Evolutionary conservation across 2,329 filamentous ascomycete species (phyloP), one percentile per base, ranked within the genome.

Genomic region (Penicillium paneum): DNA sequence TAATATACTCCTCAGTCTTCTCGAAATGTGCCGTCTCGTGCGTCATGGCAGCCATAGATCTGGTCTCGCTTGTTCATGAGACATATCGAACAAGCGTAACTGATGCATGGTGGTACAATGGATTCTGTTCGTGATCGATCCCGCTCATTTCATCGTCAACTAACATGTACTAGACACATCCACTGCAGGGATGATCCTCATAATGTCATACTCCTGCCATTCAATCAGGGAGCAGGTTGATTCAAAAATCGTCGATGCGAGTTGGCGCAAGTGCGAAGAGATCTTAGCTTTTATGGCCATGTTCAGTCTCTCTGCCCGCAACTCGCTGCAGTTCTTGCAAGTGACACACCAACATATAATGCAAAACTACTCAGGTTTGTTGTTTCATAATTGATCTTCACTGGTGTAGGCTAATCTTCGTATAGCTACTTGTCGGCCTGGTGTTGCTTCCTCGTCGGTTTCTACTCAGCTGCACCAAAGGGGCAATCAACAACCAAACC

Each of bases 71-170:
- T 6, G 57, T 74, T 1, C 54, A 70, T 31, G 54, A 65, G 12
- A 72, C 66, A 4, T 67, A 69, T 35, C 47, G 52, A 36, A 67
- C 66, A 1, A 56, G 65, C 1, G 36, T 59, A 1, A 65, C 66
- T 3, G 70, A 69, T 21, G 61, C 66, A 4, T 74, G 71, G 72
- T 75, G 72, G 73, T 74, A 74, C 54, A 74, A 74, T 51, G 70
- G 68, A 10, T 72, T 74, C 15, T 75, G 72, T 74, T 64, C 35
- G 70, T 63, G 8, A 1, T 19, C 3, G 3, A 8, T 29, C 11
- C 11, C 0, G 15, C 42, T 13, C 3, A 38, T 8, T 19, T 26
- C 15, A 47, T 19, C 21, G 47, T n/a, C 24, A n/a, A 13, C 28
- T 35, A 17, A 56, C 36, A 11, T 13, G 8, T 31, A 3, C 10